Evolutionary conservation across 192 early-diverging fungal species (phyloP), one percentile per base, ranked within the genome.

Genomic region (Mortierella hygrophila): DNA sequence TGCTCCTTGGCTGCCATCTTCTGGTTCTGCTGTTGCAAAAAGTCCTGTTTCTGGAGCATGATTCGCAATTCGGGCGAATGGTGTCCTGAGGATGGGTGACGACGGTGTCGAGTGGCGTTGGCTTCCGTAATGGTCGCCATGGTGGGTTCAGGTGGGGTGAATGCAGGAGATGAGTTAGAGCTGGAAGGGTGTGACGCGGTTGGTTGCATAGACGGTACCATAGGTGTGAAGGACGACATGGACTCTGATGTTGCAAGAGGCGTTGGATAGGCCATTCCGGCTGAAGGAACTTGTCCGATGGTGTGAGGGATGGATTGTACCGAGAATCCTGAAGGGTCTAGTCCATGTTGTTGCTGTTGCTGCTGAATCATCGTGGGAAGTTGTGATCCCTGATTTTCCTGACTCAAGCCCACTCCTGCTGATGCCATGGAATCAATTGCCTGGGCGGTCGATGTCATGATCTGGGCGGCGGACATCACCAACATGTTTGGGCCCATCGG

Each of bases 51-150:
- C 54, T 86, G 84, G 20, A 86, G 29, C 78, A 80, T 72, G 38
- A 80, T 85, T 7, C 83, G 78, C 38, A 86, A 42, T 26, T 86
- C 84, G 2, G 84, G 84, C 18, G 84, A 86, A 44, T 86, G 78
- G 15, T 85, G 78, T 26, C 84, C 84, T n/a, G 84, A 80, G 15
- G 84, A 86, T 29, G 84, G 79, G 63, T 86, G 78, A 35, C 84
- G 84, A 49, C 84, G 84, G 54, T 86, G 84, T 40, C 84, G 78
- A 29, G 80, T 86, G 21, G 60, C 35, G 35, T 44, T 42, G 16
- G 72, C 32, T 6, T 76, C 78, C 20, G 38, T 26, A 57, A 44
- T 37, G 21, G 63, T 10, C 29, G 63, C 5, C 37, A 40, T 4
- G 6, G 75, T 70, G 4, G 57, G 47, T 6, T 86, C 84, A 8